A percentile compares a stretch with the other conserved stretches of the same genome.
phyloP scores from a whole-genome alignment of 1,139 yeast species.

The Yamadazyma atlantica region DNA sequence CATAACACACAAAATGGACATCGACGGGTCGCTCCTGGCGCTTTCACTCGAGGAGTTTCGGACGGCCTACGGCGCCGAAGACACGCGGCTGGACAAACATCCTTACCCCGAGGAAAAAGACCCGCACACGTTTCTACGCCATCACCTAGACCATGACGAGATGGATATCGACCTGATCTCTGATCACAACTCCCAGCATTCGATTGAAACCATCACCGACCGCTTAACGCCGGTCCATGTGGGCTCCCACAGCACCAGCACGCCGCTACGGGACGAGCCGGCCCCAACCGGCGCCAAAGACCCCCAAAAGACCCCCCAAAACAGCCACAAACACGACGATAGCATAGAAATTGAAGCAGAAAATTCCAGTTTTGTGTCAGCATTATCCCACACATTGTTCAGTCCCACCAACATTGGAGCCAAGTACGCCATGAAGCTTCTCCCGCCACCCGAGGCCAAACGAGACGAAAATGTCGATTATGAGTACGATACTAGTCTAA shows the following conservation, averaged over 20 bases:
- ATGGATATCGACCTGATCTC: constrained; percentile 20
- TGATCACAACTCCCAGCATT: constrained; percentile 6
- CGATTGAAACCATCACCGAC: constrained; percentile 9
- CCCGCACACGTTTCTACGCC: no score
- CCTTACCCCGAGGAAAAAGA: no score
- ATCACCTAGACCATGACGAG: constrained; percentile 8
- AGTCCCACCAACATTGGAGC: constrained; percentile 44
- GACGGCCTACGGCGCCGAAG: constrained; percentile 7
- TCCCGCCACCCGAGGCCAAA: constrained; percentile 23
- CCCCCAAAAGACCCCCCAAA: no score
- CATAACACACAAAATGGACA: constrained; percentile 12
- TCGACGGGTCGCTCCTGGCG: constrained; percentile 12
- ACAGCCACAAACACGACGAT: no score
- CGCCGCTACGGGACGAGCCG: constrained; percentile 10
- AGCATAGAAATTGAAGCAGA: constrained; percentile 13
- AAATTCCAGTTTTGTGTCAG: constrained; percentile 18
- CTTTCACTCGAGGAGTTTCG: constrained; percentile 14
- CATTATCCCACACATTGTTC: constrained; percentile 18
- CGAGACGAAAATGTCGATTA: constrained; percentile 17
- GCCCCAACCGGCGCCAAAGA: no score
- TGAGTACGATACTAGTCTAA: constrained; percentile 22
- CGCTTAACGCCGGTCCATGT: constrained; percentile 1
- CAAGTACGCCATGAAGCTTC: constrained; percentile 31
- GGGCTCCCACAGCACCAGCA: constrained; percentile 11
- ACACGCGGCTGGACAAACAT: no score